Base-by-base conservation (phyloP, 495 filamentous ascomycete species). In the Xylaria sp. region DNA sequence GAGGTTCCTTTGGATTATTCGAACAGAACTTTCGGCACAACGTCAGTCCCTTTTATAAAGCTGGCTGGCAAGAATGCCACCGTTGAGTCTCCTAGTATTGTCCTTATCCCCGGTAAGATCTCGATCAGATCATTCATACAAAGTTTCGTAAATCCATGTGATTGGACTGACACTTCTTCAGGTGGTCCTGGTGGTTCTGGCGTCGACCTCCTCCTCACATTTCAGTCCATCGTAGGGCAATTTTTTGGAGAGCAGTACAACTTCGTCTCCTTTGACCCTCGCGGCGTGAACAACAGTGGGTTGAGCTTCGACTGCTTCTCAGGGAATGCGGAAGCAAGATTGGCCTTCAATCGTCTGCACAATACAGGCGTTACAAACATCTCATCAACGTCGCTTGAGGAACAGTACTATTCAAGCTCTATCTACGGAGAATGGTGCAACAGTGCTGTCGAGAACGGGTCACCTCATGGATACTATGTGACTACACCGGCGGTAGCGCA, bases 301-400 rank as follows among this genome's bases (percentile, higher is more conserved):
- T 74, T 75, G 24, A 11, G 15, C 35, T 62, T 75, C 33, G 62
- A 63, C 48, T 81, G 80, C 69, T 81, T 81, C 50, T 72, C 53
- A 0, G 75, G 81, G 46, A 68, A 80, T 3, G 72, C 76, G 7
- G 79, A 81, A 9, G 82, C 82, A 70, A 74, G 73, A 52, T 78
- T 78, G 43, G 84, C 82, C 77, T 82, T 85, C 41, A 66, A 81
- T 65, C 80, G 83, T 64, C 70, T 79, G 2, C 78, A 82, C 21
- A 79, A 79, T 0, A 82, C 83, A 50, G 85, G 85, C 15, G 80
- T 82, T 74, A 75, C 84, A 35, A 84, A 84, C 1, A 82, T 80
- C 26, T 80, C 79, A 7, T 73, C 75, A 9, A 68, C 64, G 1
- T 75, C 80, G 14, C 46, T 79, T 21, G 67, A 73, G 52, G 70